Conservation (phyloP, 345 rosid genomes). For the Boechera stricta region DNA sequence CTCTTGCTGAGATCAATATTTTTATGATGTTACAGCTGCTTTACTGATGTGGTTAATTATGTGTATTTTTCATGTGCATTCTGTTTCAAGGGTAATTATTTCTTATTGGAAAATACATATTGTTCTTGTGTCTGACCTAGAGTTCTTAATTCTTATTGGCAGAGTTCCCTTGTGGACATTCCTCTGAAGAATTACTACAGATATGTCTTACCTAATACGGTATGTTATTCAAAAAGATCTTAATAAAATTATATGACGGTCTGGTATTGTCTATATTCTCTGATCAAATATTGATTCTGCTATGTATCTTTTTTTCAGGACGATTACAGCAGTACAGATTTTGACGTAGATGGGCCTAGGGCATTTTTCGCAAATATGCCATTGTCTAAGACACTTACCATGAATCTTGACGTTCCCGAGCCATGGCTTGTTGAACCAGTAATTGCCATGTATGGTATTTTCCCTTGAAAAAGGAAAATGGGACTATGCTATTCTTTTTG, state of each 20-base stretch:
- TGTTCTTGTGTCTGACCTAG: slow-evolving; percentile 27
- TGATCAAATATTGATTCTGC: slow-evolving; percentile 43
- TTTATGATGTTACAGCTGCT: slow-evolving; percentile 20
- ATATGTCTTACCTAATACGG: slow-evolving; percentile 90
- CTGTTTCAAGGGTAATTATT: slow-evolving; percentile 14
- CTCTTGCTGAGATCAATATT: slow-evolving; percentile 14
- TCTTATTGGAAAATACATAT: slow-evolving; percentile 18
- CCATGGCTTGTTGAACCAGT: slow-evolving; percentile 99
- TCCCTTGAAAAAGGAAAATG: slow-evolving; percentile 4
- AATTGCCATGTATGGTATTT: slow-evolving; percentile 80
- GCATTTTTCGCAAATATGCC: slow-evolving; percentile 99
- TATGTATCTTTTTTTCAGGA: slow-evolving; percentile 62
- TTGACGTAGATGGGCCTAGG: slow-evolving; percentile 81
- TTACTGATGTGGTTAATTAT: slow-evolving; percentile 25
- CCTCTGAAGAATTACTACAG: slow-evolving; percentile 98
- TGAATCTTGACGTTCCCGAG: slow-evolving; percentile 99
- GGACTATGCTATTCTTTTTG: slow-evolving; percentile 32
- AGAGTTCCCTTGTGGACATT: slow-evolving; percentile 99
- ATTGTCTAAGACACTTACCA: slow-evolving; percentile 94
- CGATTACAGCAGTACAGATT: slow-evolving; percentile 78
- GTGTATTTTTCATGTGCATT: slow-evolving; percentile 25
- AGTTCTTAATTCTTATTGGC: slow-evolving; percentile 46
- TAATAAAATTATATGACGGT: slow-evolving; percentile 21
- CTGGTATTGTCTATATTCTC: slow-evolving; percentile 30
- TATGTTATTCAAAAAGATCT: slow-evolving; percentile 45